Evolutionary conservation across 495 filamentous ascomycete genomes (phyloP).

Genomic region (Penicillium lividum): DNA sequence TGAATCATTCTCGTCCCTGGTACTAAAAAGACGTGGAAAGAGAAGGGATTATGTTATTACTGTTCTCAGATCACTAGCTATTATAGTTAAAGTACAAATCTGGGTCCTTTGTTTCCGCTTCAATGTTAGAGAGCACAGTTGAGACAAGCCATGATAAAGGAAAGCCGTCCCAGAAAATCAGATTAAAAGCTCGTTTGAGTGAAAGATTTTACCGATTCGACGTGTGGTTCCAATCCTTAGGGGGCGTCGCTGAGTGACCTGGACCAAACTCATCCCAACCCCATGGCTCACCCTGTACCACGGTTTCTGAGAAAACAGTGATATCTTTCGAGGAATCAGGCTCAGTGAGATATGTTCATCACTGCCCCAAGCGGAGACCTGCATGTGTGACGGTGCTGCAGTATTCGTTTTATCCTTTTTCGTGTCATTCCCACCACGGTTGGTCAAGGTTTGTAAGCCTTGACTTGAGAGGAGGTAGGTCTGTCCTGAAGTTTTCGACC

Average conservation of each 20-base stretch:
- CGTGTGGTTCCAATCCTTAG: neutral
- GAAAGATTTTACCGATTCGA: too few species aligned
- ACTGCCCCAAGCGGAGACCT: constrained; percentile 30
- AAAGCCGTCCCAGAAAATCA: too few species aligned
- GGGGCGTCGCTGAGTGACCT: constrained; percentile 10
- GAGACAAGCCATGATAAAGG: too few species aligned
- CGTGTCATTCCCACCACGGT: constrained; percentile 8
- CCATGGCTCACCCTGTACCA: constrained; percentile 31
- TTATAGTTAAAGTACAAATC: too few species aligned
- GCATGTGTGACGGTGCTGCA: constrained; percentile 17
- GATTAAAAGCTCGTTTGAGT: too few species aligned
- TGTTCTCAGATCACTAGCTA: too few species aligned
- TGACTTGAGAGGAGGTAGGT: constrained; percentile 25
- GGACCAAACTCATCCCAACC: neutral
- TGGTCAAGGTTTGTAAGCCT: constrained; percentile 18
- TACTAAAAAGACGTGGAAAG: too few species aligned
- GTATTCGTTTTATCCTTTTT: constrained; percentile 19
- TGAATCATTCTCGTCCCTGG: too few species aligned
- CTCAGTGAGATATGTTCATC: constrained; percentile 32
- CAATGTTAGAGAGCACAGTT: too few species aligned
- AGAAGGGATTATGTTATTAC: too few species aligned
- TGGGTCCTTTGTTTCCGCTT: too few species aligned
- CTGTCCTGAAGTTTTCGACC: constrained; percentile 19
- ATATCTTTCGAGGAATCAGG: constrained; percentile 23
- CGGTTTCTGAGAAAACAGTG: constrained; percentile 36